Evolutionary conservation across 2,329 filamentous ascomycete species (phyloP).

Genomic region (Bipolaris zeicola): DNA sequence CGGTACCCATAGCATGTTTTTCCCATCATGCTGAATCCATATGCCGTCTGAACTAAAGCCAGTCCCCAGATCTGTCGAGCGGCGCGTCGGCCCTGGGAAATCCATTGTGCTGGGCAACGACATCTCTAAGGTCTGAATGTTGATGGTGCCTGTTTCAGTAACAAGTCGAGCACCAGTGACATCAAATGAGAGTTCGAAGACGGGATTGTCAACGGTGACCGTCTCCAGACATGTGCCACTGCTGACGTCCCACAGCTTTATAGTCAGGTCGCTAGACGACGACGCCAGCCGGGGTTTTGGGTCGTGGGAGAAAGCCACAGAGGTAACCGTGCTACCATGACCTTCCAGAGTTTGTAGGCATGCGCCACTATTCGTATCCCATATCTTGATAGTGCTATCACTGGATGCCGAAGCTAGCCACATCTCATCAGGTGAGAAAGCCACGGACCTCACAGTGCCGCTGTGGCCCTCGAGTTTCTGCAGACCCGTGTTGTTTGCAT

Average conservation of each 20-base stretch:
- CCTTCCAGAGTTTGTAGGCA: conserved; percentile 17
- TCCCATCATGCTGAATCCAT: conserved; percentile 25
- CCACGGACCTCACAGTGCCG: not conserved
- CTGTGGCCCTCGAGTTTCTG: conserved; percentile 2
- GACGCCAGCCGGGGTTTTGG: conserved; percentile 1
- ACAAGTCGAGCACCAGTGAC: conserved; percentile 1
- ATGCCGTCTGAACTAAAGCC: conserved; percentile 20
- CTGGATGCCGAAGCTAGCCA: not conserved
- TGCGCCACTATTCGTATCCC: not conserved
- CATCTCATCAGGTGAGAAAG: not conserved
- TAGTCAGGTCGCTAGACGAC: conserved; percentile 1
- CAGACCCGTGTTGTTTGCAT: not conserved
- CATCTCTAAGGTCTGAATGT: conserved; percentile 7
- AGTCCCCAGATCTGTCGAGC: conserved; percentile 12
- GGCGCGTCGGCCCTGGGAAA: conserved; percentile 9
- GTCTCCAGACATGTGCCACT: conserved; percentile 6
- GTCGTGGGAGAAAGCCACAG: conserved; percentile 9
- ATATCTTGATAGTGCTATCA: not conserved
- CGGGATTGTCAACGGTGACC: not conserved
- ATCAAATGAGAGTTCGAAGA: not conserved
- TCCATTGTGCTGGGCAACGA: not conserved
- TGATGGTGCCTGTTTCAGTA: conserved; percentile 26
- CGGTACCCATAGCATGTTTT: conserved; percentile 28
- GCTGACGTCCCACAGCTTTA: conserved; percentile 30
- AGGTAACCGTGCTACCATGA: conserved; percentile 7